Conservation (phyloP, 208 protist genomes). For the Acanthamoeba quina region DNA sequence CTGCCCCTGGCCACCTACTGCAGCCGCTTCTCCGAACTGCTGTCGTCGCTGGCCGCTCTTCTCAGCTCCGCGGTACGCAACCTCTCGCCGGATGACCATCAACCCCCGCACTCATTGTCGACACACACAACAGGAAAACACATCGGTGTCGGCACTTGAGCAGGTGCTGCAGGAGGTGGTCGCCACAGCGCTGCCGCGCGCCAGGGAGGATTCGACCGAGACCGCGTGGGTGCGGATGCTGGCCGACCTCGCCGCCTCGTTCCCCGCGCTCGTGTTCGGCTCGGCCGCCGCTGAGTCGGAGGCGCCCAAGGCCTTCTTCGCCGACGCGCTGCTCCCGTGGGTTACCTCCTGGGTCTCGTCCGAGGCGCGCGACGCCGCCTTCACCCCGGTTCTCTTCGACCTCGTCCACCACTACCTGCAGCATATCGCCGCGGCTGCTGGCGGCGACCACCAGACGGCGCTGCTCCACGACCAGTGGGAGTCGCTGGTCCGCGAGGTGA, state of each 20-base stretch:
- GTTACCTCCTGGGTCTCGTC: constrained; percentile 3
- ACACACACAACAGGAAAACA: background rate
- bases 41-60: background rate
- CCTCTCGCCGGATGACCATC: no score
- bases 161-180: constrained; percentile 41
- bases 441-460: background rate
- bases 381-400: constrained; percentile 36
- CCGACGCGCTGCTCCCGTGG: constrained; percentile 12
- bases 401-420: constrained; percentile 27
- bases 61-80: constrained; percentile 6
- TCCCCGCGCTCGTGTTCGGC: constrained; percentile 36
- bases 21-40: constrained; percentile 20
- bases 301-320: background rate
- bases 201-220: background rate
- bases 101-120: background rate
- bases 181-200: background rate
- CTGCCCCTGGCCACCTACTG: constrained; percentile 22
- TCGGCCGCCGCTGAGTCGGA: background rate
- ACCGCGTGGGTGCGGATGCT: constrained; percentile 2
- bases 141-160: background rate
- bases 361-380: background rate
- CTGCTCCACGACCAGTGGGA: constrained; percentile 9
- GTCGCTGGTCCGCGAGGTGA: background rate
- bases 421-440: background rate
- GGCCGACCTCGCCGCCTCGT: constrained; percentile 4